Percentiles rank a stretch among this genome's conserved stretches.
Evolutionary conservation across 257 asterid species (phyloP).

Genomic region (Nicotiana otophora): DNA sequence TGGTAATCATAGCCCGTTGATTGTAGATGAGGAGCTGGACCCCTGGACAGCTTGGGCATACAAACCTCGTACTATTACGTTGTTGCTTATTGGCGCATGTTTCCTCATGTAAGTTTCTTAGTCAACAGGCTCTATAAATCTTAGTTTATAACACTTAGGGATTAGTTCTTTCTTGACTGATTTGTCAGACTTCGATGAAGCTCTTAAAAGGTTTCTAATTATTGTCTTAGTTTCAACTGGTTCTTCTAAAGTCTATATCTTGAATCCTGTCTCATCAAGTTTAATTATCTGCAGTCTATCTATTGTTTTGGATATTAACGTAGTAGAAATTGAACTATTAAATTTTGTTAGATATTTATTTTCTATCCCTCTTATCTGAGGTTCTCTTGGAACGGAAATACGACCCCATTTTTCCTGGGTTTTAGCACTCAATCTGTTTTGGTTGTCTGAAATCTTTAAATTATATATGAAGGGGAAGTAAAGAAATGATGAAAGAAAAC

Average conservation of each 20-base stretch:
- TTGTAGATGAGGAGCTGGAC: conserved; percentile 67
- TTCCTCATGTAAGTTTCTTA: conserved; percentile 75
- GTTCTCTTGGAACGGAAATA: neutral
- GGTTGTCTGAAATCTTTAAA: neutral
- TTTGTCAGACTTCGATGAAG: neutral
- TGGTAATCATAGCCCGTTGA: conserved; percentile 44
- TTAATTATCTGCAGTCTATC: neutral
- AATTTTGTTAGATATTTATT: neutral
- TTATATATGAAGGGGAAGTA: neutral
- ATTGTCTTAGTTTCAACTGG: neutral
- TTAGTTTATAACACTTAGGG: neutral
- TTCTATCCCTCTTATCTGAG: neutral
- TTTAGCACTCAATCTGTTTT: neutral
- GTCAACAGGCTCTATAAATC: neutral
- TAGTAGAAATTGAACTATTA: neutral
- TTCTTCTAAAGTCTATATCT: neutral
- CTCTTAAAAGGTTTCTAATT: neutral
- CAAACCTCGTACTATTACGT: conserved; percentile 83
- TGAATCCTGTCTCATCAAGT: neutral
- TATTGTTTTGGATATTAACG: neutral
- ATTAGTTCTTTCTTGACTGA: neutral
- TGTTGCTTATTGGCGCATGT: conserved; percentile 85
- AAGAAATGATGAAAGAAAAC: neutral
- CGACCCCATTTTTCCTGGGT: neutral
- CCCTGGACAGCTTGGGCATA: conserved; percentile 99